These are phyloP conservation scores for Rhododendron ferrugineum DNA, from an alignment of 148 eudicot genomes.

Conservation along the genomic window DNA sequence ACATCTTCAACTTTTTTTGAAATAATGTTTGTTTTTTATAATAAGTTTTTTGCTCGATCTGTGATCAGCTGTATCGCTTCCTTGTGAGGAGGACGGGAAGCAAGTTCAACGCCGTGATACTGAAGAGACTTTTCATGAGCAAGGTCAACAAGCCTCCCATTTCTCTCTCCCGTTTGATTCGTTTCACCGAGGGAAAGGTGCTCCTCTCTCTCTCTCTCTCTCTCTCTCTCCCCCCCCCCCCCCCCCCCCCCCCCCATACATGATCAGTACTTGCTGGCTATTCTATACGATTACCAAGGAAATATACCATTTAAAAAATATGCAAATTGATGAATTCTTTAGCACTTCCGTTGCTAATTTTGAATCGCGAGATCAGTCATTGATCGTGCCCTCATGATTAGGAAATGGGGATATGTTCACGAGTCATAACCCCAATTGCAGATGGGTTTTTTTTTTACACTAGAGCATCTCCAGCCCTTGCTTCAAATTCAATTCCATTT, in stretches of 20 bases:
- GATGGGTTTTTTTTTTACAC: background rate
- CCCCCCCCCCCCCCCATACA: background rate
- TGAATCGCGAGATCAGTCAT: background rate
- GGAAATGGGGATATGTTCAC: background rate
- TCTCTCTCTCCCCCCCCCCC: background rate
- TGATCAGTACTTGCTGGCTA: background rate
- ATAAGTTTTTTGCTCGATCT: background rate
- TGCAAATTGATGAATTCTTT: background rate
- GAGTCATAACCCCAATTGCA: background rate
- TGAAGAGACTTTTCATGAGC: conserved; percentile 82
- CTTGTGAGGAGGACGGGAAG: conserved; percentile 73
- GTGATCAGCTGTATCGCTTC: conserved; percentile 55
- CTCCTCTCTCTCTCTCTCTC: background rate
- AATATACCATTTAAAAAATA: background rate
- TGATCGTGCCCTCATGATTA: background rate
- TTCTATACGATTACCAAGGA: background rate
- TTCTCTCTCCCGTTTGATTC: conserved; percentile 56
- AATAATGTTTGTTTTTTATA: background rate
- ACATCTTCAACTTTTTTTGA: background rate
- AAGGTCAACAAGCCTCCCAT: conserved; percentile 66
- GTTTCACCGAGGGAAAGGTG: conserved; percentile 52
- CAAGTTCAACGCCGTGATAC: conserved; percentile 63
- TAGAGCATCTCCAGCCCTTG: background rate
- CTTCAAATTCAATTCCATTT: background rate
- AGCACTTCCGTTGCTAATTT: background rate